Base-by-base conservation (phyloP, 1,284 basidiomycete genomes). In the Tilletia horrida region DNA sequence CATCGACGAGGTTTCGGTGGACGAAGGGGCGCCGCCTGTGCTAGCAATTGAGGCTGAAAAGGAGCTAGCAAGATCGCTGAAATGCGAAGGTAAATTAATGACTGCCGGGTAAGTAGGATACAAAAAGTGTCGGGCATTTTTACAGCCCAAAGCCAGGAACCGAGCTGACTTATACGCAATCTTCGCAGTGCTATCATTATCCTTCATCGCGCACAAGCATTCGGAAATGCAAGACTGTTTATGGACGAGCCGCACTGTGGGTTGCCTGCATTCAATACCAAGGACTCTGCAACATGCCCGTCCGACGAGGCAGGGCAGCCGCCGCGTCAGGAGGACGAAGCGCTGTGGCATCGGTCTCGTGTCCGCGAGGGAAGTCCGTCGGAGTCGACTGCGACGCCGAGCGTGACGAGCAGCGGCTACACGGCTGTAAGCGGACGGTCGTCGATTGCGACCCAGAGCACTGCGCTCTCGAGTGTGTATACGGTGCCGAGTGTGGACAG, bases 161-260 rank as follows among this genome's bases (percentile, higher is more conserved):
- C n/a, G n/a, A n/a, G n/a, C n/a, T n/a, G n/a, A n/a, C n/a, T n/a
- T n/a, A n/a, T n/a, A n/a, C n/a, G n/a, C n/a, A n/a, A n/a, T n/a
- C n/a, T n/a, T n/a, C n/a, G 9, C 23, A 55, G 52, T 9, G 25
- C 74, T 1, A 66, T 75, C 2, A 75, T 78, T 67, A 78, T 78
- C 48, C 50, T 78, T 25, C 76, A 78, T 57, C 64, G 76, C 13
- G 72, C 75, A 0, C 75, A 76, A 64, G 76, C 76, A 1, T 78
- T 75, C 44, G 75, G 75, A 25, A 76, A 76, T 47, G 76, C 76
- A 21, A 55, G 69, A 29, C 73, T 78, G 69, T 78, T 78, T 66
- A 71, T 78, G 29, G 52, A 55, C 52, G 64, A 66, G 35, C 75
- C 75, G 1, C 74, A 74, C 13, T 78, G 76, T 44, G 75, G 76